Base-by-base conservation (phyloP, 257 asterid genomes). In the Plantago elongata region DNA sequence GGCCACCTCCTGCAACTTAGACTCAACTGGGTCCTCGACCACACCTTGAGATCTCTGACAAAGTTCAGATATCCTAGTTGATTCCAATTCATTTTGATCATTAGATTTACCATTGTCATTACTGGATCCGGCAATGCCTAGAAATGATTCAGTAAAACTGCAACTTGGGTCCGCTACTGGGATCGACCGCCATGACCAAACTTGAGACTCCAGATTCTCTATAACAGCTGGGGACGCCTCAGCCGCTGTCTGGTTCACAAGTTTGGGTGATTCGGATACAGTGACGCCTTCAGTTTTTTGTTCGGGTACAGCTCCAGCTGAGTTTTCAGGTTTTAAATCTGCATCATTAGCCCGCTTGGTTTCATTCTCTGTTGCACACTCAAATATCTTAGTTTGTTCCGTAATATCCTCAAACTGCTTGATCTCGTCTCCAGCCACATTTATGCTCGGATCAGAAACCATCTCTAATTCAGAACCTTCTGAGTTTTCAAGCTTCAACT, bases 161-260 rank as follows among this genome's bases (percentile, higher is more conserved):
- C 62, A 60, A 22, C 48, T 54, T 17, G 69, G 70, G 58, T 45
- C 72, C 45, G 68, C 30, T 29, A 67, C 75, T 51, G 61, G 60
- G 44, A 47, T 68, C 47, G 57, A 65, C 50, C 27, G 67, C 22
- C 54, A 46, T 50, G 57, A 68, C 51, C 60, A 55, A 55, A 45
- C 67, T 58, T 59, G 60, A 68, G 66, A 50, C 61, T 64, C 79
- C 64, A 63, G 73, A 61, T 72, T 67, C 65, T 64, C 75, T 38
- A 51, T 60, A 13, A 51, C 57, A 61, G 45, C 51, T 47, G 51
- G 66, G 51, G 71, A 47, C 52, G 72, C 52, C 62, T 56, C 77
- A 3, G 66, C 50, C 67, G 38, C 29, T 37, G 7, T 11, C 48
- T 63, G 69, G 15, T 65, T 57, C 63, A 70, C 69, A 45, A 57